phyloP scores from a whole-genome alignment of 352 stramenopile species.

The Pelagophyceae sp. region DNA sequence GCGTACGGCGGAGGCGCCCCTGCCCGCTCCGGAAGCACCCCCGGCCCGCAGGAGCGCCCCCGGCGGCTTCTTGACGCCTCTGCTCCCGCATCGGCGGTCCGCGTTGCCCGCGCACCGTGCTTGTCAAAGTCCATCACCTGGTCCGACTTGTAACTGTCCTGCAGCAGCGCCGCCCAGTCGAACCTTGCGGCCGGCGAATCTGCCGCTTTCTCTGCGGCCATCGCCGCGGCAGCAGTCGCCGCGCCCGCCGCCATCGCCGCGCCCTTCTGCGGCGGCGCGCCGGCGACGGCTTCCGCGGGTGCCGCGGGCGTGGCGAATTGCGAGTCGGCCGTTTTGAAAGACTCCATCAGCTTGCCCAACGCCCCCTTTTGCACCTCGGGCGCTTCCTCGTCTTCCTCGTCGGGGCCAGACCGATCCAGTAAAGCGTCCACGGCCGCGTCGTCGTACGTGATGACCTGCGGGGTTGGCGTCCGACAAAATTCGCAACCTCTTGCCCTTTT shows the following conservation, averaged over 20 bases:
- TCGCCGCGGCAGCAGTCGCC: background rate
- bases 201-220: background rate
- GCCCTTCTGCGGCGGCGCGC: too few species aligned
- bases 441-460: slow-evolving; percentile 18
- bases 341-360: slow-evolving; percentile 20
- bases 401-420: slow-evolving; percentile 14
- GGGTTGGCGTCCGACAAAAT: background rate
- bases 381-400: background rate
- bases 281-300: slow-evolving; percentile 16
- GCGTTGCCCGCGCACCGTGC: too few species aligned
- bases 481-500: background rate
- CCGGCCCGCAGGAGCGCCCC: too few species aligned
- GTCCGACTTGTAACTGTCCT: background rate
- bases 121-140: background rate
- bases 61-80: too few species aligned
- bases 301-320: slow-evolving; percentile 27
- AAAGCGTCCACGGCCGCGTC: slow-evolving; percentile 30
- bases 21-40: too few species aligned
- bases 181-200: background rate
- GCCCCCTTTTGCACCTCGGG: background rate
- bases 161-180: slow-evolving; percentile 19
- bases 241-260: too few species aligned
- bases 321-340: slow-evolving; percentile 22
- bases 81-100: too few species aligned
- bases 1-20: too few species aligned